Conservation (phyloP, 768 basidiomycete species). For the Leccinum truebloodii region DNA sequence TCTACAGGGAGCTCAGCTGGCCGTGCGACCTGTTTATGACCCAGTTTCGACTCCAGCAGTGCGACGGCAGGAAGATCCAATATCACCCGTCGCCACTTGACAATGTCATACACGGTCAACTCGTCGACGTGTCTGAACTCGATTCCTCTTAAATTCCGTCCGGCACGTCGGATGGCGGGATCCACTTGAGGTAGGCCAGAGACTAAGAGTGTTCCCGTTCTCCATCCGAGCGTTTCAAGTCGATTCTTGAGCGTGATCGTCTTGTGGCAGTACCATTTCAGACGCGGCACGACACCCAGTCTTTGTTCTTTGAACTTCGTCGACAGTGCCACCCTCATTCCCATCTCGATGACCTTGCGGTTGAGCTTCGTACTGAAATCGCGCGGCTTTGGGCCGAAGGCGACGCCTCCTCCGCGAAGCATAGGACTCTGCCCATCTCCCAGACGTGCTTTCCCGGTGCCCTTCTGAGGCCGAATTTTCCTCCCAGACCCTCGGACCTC, state of each 20-base stretch:
- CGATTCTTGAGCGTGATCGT: constrained; percentile 65
- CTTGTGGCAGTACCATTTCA: constrained; percentile 73
- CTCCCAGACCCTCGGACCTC: constrained; percentile 88
- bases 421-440: constrained; percentile 88
- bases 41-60: constrained; percentile 64
- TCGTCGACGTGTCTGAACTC: constrained; percentile 64
- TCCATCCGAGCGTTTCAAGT: constrained; percentile 65
- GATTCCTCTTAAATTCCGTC: constrained; percentile 70
- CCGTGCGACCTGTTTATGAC: constrained; percentile 35
- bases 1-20: constrained; percentile 3
- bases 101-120: constrained; percentile 76
- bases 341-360: constrained; percentile 92
- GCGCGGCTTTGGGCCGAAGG: constrained; percentile 88
- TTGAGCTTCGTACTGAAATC: constrained; percentile 92
- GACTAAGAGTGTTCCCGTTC: constrained; percentile 71
- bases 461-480: constrained; percentile 93
- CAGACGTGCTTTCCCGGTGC: constrained; percentile 84
- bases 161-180: constrained; percentile 56
- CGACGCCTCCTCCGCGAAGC: constrained; percentile 88
- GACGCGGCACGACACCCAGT: constrained; percentile 71
- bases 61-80: constrained; percentile 85
- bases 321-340: constrained; percentile 88
- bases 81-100: constrained; percentile 82
- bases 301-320: constrained; percentile 73
- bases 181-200: constrained; percentile 61